phyloP scores from a whole-genome alignment of 495 filamentous ascomycete species.

The Oidiodendron maius region DNA sequence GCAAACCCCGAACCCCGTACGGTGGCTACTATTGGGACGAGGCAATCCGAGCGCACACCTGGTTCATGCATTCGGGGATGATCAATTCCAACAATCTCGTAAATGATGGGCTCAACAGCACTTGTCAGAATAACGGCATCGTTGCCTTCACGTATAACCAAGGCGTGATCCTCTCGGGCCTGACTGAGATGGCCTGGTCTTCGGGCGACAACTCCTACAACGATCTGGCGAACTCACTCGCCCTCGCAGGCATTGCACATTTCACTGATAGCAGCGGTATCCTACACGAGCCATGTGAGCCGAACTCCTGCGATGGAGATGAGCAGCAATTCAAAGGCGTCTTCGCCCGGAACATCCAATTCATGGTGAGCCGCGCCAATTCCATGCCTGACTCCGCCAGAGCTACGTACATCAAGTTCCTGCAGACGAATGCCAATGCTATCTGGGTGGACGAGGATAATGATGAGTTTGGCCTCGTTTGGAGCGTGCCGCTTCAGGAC shows the following conservation, averaged over 20 bases:
- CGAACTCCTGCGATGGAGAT: constrained; percentile 47
- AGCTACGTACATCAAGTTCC: constrained; percentile 46
- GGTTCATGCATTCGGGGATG: constrained; percentile 60
- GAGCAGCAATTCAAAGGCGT: constrained; percentile 73
- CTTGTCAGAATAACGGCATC: constrained; percentile 50
- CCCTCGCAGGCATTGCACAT: constrained; percentile 51
- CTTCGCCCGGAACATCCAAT: constrained; percentile 64
- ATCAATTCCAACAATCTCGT: constrained; percentile 59
- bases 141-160: constrained; percentile 72
- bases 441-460: constrained; percentile 58
- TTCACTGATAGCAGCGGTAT: constrained; percentile 54
- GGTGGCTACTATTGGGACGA: constrained; percentile 49
- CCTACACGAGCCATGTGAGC: constrained; percentile 58
- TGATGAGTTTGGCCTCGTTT: constrained; percentile 48
- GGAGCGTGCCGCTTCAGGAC: constrained; percentile 43
- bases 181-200: constrained; percentile 58
- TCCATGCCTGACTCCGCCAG: constrained; percentile 27
- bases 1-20: constrained; percentile 31
- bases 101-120: constrained; percentile 59
- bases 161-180: constrained; percentile 66
- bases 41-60: constrained; percentile 55
- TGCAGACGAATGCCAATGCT: constrained; percentile 56
- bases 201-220: constrained; percentile 35
- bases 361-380: constrained; percentile 43
- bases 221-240: constrained; percentile 53